Base-by-base conservation (phyloP, 176 grass and related monocot genomes). In the Oryza meridionalis region DNA sequence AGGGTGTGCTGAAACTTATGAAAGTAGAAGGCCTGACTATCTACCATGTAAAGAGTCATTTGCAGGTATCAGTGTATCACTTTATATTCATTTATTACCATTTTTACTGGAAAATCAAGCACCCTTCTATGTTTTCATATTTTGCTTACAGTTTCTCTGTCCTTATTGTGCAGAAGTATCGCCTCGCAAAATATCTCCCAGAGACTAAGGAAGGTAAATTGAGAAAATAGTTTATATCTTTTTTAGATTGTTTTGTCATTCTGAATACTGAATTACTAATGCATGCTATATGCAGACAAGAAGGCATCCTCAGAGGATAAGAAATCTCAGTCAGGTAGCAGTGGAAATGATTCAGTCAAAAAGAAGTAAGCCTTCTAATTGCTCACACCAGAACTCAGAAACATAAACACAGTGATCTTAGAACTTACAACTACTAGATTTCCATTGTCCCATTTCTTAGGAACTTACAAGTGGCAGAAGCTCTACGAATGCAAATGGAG, bases 31-130 rank as follows among this genome's bases (percentile, higher is more conserved):
- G 91, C 67, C 81, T 99, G 63, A 99, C 96, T 7, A 96, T 99
- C 32, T 99, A 91, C 70, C 96, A 99, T 86, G 96, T 99, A 85
- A 99, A 99, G 91, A 96, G 93, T 82, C 96, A 99, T 70, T 90
- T 99, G 46, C 96, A 98, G 96, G 96, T 98, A 77, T 38, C 11
- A 37, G 1, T 85, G 96, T 98, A 77, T 38, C 11, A 37, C 2
- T 85, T 9, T n/a, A 61, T 6, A 10, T 32, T 25, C 17, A 1
- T 31, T 6, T 32, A 1, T 7, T 32, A 1, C 10, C 61, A 32
- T 21, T 24, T 3, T 21, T 46, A 16, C 37, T 64, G 16, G 47
- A 78, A 16, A n/a, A 69, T 13, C 9, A 69, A 69, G 26, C 61
- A 2, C 38, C 38, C 11, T 76, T 77, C 0, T 37, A 26, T 69